Evolutionary conservation across 768 basidiomycete species (phyloP).

Genomic region (Boletus subcaerulescens): DNA sequence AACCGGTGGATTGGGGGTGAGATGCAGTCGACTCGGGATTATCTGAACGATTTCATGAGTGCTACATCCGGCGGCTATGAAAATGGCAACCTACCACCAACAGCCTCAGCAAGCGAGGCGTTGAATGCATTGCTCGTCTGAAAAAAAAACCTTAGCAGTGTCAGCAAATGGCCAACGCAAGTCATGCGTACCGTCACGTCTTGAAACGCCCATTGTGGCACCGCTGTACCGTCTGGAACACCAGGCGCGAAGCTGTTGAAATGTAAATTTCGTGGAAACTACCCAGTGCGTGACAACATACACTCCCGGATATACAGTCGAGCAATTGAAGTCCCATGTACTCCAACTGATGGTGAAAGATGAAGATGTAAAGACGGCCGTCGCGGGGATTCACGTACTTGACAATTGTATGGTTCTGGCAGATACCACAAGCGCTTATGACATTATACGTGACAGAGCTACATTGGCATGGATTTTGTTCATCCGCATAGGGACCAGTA

Average conservation of each 20-base stretch:
- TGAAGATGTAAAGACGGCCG: background rate
- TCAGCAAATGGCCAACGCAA: background rate
- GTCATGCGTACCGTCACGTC: constrained; percentile 44
- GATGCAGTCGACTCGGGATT: constrained; percentile 43
- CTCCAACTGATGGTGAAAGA: constrained; percentile 42
- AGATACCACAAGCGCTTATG: constrained; percentile 56
- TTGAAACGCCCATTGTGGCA: constrained; percentile 64
- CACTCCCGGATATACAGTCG: constrained; percentile 32
- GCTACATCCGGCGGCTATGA: background rate
- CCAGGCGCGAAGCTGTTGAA: constrained; percentile 41
- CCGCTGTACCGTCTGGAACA: constrained; percentile 47
- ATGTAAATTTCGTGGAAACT: background rate
- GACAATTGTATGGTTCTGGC: constrained; percentile 45
- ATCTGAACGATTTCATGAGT: constrained; percentile 25
- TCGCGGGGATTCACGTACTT: constrained; percentile 23
- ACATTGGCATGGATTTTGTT: constrained; percentile 44
- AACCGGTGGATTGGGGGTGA: constrained; percentile 28
- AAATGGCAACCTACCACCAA: constrained; percentile 20
- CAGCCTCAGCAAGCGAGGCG: constrained; percentile 34
- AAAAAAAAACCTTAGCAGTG: constrained; percentile 2
- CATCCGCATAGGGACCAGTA: constrained; percentile 32
- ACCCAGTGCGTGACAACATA: constrained; percentile 4
- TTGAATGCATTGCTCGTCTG: constrained; percentile 42
- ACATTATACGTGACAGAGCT: constrained; percentile 55
- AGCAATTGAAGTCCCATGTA: constrained; percentile 48